phyloP scores from a whole-genome alignment of 148 eudicot genomes.

The Linanthus parryae region DNA sequence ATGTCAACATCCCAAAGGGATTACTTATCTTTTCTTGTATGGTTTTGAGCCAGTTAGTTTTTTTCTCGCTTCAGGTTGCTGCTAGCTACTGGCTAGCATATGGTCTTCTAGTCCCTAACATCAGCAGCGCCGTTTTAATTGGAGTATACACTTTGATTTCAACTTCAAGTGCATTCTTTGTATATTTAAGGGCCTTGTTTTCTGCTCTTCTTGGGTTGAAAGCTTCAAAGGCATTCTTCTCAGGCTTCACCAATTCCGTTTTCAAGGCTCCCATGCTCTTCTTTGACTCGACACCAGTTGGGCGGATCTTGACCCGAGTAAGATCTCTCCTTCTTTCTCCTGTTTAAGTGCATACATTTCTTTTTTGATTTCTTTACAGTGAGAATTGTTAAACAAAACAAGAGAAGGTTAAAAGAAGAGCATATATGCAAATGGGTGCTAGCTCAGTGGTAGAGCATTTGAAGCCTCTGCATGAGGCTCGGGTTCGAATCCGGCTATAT shows the following conservation, averaged over 20 bases:
- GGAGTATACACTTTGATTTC: constrained; percentile 42
- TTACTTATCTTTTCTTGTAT: constrained; percentile 9
- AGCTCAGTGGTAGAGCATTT: too few relatives aligned
- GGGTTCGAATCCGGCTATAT: too few relatives aligned
- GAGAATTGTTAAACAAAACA: too few relatives aligned
- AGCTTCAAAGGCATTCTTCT: constrained; percentile 53
- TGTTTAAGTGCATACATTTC: neutral
- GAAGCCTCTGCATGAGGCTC: too few relatives aligned
- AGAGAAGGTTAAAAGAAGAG: neutral
- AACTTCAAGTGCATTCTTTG: constrained; percentile 34
- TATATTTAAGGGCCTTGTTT: constrained; percentile 35
- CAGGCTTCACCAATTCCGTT: constrained; percentile 31
- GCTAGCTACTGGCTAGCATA: constrained; percentile 60
- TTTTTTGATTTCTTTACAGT: neutral
- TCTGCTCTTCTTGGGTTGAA: constrained; percentile 42
- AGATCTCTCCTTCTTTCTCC: constrained; percentile 7
- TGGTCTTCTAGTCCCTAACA: constrained; percentile 29
- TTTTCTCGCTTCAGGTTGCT: constrained; percentile 38
- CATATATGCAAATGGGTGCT: too few relatives aligned
- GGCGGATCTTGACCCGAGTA: constrained; percentile 62
- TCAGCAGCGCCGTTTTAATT: constrained; percentile 25
- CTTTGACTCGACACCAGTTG: constrained; percentile 74
- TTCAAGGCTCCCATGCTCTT: constrained; percentile 67
- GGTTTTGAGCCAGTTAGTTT: constrained; percentile 23
- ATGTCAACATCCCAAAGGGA: constrained; percentile 40